Conservation (phyloP, 805 yeast genomes). For the Yarrowia bubula region DNA sequence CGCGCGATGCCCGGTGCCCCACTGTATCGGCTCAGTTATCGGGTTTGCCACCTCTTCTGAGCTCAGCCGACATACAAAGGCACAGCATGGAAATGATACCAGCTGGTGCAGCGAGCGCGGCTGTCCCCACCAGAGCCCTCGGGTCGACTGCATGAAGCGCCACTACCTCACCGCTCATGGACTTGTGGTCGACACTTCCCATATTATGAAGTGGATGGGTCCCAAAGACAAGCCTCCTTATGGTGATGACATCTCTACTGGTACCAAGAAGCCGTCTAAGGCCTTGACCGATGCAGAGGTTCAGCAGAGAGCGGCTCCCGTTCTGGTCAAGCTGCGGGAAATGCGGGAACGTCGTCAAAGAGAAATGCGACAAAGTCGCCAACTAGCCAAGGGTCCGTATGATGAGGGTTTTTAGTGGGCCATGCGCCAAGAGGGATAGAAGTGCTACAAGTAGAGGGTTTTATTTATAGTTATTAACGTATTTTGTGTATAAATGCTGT, state of each 20-base stretch:
- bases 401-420: neutral
- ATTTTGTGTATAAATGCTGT: neutral
- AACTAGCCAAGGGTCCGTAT: too few relatives aligned
- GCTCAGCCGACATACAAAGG: neutral
- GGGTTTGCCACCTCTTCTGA: slow-evolving; percentile 2
- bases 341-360: neutral
- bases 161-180: neutral
- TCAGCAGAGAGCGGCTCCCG: neutral
- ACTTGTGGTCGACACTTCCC: neutral
- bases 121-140: neutral
- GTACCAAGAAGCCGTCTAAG: neutral
- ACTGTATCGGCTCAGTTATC: neutral
- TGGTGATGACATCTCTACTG: too few relatives aligned
- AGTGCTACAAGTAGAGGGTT: neutral
- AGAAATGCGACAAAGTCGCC: too few relatives aligned
- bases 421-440: neutral
- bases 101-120: neutral
- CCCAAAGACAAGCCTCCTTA: neutral
- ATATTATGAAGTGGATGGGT: neutral
- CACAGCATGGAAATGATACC: neutral
- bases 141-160: neutral
- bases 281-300: neutral
- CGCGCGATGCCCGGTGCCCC: neutral
- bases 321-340: neutral
- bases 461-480: neutral